These are phyloP conservation scores for Chrysanthemum lavandulifolium DNA, from an alignment of 129 eudicot genomes.

Conservation along the genomic window DNA sequence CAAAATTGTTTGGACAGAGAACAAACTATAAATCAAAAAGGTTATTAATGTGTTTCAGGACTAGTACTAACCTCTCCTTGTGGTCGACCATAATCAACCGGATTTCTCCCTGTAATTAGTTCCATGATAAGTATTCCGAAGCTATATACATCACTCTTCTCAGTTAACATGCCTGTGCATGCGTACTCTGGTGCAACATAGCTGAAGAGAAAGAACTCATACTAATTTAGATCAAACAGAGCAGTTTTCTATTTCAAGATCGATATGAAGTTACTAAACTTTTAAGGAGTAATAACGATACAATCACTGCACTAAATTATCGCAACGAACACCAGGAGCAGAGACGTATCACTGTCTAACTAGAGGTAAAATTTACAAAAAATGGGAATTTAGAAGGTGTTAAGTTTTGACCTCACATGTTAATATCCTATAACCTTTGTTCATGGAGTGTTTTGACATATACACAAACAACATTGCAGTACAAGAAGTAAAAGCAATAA, in stretches of 20 bases:
- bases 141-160: conserved; percentile 94
- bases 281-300: no score
- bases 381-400: background rate
- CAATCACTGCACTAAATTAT: no score
- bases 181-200: conserved; percentile 99
- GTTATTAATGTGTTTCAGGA: background rate
- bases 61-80: conserved; percentile 68
- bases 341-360: no score
- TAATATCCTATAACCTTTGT: background rate
- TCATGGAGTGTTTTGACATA: background rate
- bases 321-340: no score
- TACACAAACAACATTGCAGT: background rate
- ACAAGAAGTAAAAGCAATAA: background rate
- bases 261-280: conserved; percentile 3
- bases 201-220: conserved; percentile 36
- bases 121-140: conserved; percentile 97
- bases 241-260: conserved; percentile 10
- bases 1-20: conserved; percentile 1
- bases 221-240: background rate
- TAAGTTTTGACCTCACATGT: background rate
- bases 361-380: background rate
- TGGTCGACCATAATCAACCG: conserved; percentile 91
- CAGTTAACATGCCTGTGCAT: conserved; percentile 95
- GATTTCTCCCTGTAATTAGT: conserved; percentile 85
- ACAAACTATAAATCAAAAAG: conserved; percentile 1